These are phyloP conservation scores for Babjeviella inositovora DNA, from an alignment of 805 yeast genomes.

Conservation along the genomic window DNA sequence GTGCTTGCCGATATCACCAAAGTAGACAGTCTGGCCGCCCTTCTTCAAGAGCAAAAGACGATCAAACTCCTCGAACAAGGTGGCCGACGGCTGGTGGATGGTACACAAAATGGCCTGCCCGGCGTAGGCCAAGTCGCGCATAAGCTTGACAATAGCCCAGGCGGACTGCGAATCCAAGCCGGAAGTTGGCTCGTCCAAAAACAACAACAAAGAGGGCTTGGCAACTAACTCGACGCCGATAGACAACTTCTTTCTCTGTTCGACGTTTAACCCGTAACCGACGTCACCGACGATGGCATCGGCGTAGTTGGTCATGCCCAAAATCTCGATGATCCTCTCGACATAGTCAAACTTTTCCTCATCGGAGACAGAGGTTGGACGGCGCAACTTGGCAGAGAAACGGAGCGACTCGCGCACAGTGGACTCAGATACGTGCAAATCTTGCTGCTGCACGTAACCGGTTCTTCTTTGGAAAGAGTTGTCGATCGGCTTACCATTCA, in stretches of 20 bases:
- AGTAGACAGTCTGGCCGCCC: slow-evolving; percentile 38
- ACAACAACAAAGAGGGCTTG: slow-evolving; percentile 31
- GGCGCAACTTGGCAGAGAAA: slow-evolving; percentile 34
- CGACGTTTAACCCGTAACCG: slow-evolving; percentile 35
- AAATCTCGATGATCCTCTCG: slow-evolving; percentile 28
- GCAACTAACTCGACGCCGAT: slow-evolving; percentile 42
- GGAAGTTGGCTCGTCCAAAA: slow-evolving; percentile 47
- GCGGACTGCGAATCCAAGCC: slow-evolving; percentile 46
- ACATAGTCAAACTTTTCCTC: slow-evolving; percentile 31
- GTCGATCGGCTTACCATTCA: slow-evolving; percentile 33
- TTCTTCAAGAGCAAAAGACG: slow-evolving; percentile 24
- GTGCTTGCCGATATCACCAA: slow-evolving; percentile 33
- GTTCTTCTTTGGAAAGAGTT: slow-evolving; percentile 34
- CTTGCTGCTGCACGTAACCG: slow-evolving; percentile 48
- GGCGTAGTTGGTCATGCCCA: slow-evolving; percentile 34
- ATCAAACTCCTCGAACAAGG: slow-evolving; percentile 23
- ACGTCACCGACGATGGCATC: slow-evolving; percentile 32
- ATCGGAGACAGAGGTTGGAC: slow-evolving; percentile 19
- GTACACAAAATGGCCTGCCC: slow-evolving; percentile 48
- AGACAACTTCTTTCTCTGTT: slow-evolving; percentile 34
- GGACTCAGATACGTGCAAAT: slow-evolving; percentile 30
- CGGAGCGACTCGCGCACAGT: slow-evolving; percentile 37
- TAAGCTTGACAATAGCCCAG: slow-evolving; percentile 37
- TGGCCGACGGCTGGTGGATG: slow-evolving; percentile 33
- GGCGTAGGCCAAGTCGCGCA: slow-evolving; percentile 28